phyloP scores from a whole-genome alignment of 495 filamentous ascomycete species.

The Lasiosphaeria ovina region DNA sequence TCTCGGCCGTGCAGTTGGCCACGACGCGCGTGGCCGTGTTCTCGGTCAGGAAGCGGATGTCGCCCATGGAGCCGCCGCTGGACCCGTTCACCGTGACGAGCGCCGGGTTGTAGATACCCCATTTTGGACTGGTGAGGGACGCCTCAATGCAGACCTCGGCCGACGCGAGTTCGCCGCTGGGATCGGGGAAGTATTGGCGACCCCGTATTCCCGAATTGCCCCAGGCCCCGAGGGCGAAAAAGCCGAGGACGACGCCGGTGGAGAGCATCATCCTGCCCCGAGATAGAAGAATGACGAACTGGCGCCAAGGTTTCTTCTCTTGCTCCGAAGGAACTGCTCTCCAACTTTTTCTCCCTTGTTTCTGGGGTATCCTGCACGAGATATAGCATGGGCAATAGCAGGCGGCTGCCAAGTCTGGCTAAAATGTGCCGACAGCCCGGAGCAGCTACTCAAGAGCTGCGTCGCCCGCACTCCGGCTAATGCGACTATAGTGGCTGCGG shows the following conservation, averaged over 20 bases:
- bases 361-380: not conserved
- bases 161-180: slow-evolving; percentile 3
- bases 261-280: slow-evolving; percentile 4
- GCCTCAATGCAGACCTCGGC: slow-evolving; percentile 21
- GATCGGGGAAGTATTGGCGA: slow-evolving; percentile 22
- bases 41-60: slow-evolving; percentile 24
- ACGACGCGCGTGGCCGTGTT: slow-evolving; percentile 24
- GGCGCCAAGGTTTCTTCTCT: not conserved
- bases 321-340: not conserved
- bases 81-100: slow-evolving; percentile 20
- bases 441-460: not conserved
- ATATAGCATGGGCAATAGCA: not conserved
- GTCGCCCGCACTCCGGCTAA: not conserved
- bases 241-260: slow-evolving; percentile 6
- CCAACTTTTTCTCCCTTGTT: not conserved
- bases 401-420: not conserved
- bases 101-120: slow-evolving; percentile 22
- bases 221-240: slow-evolving; percentile 17
- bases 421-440: slow-evolving; percentile 1
- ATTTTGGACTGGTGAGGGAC: slow-evolving; percentile 22
- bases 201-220: slow-evolving; percentile 8
- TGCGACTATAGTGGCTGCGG: not conserved
- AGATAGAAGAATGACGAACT: not conserved
- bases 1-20: slow-evolving; percentile 20
- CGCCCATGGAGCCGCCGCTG: slow-evolving; percentile 23